phyloP scores from a whole-genome alignment of 305 asterid species.

The Solanum chacoense region DNA sequence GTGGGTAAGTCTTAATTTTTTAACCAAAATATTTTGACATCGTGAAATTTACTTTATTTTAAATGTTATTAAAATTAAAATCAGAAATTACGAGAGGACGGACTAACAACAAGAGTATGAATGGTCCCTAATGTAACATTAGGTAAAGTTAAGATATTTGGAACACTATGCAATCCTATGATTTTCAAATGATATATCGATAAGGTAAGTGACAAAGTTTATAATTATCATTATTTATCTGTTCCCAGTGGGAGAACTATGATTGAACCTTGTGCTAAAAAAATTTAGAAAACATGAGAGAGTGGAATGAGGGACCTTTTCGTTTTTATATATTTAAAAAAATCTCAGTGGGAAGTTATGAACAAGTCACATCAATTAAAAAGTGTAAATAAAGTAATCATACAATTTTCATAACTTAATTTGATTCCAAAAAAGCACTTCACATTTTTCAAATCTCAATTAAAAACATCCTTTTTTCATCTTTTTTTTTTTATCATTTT shows the following conservation, averaged over 20 bases:
- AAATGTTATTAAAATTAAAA: no score
- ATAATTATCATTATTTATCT: neutral
- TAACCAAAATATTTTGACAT: neutral
- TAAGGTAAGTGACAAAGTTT: neutral
- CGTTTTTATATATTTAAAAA: neutral
- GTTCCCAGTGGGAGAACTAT: neutral
- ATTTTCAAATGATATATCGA: neutral
- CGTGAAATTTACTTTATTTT: neutral
- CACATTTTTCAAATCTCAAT: constrained; percentile 1
- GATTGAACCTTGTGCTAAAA: neutral
- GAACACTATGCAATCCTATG: neutral
- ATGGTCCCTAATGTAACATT: neutral
- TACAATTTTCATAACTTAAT: neutral
- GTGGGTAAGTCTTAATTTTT: neutral
- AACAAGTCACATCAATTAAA: constrained; percentile 5
- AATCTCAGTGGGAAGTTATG: constrained; percentile 1
- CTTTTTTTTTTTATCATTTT: neutral
- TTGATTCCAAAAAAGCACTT: neutral
- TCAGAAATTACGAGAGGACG: neutral
- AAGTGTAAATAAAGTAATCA: neutral
- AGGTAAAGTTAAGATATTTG: neutral
- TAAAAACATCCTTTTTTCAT: neutral
- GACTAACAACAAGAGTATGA: neutral
- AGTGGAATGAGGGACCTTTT: constrained; percentile 2
- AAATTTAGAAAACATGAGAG: neutral